phyloP scores from a whole-genome alignment of 2,329 filamentous ascomycete genomes.

The Sporothrix curviconia region DNA sequence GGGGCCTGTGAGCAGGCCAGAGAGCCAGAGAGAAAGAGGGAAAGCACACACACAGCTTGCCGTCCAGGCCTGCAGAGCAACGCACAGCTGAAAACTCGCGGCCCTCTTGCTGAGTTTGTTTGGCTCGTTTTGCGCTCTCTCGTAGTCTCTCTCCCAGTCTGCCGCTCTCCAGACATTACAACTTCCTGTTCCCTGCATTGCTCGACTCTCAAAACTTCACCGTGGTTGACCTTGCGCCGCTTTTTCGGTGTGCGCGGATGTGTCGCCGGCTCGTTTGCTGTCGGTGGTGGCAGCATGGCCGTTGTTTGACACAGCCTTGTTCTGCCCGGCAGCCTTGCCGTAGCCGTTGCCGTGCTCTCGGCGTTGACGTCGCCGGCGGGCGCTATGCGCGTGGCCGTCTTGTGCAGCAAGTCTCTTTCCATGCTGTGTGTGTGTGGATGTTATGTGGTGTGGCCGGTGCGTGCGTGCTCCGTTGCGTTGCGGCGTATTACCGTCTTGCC shows the following conservation, averaged over 20 bases:
- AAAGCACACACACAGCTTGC: too few relatives aligned
- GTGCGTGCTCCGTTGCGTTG: background rate
- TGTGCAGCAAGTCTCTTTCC: slow-evolving; percentile 16
- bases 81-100: background rate
- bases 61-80: background rate
- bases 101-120: background rate
- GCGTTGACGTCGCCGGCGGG: slow-evolving; percentile 8
- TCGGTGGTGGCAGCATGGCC: slow-evolving; percentile 14
- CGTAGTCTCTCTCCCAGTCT: background rate
- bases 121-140: background rate
- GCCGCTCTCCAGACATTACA: too few relatives aligned
- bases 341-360: slow-evolving; percentile 5
- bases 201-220: slow-evolving; percentile 42
- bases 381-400: slow-evolving; percentile 16
- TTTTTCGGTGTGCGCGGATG: slow-evolving; percentile 65
- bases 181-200: background rate
- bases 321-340: background rate
- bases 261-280: slow-evolving; percentile 25
- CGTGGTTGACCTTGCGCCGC: slow-evolving; percentile 83
- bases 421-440: slow-evolving; percentile 3
- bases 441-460: background rate
- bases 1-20: background rate
- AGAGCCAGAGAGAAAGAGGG: too few relatives aligned
- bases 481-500: background rate
- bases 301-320: background rate